Percentiles rank a stretch among this genome's conserved stretches.
phyloP scores from a whole-genome alignment of 306 rosid species.

The Rosa rugosa region DNA sequence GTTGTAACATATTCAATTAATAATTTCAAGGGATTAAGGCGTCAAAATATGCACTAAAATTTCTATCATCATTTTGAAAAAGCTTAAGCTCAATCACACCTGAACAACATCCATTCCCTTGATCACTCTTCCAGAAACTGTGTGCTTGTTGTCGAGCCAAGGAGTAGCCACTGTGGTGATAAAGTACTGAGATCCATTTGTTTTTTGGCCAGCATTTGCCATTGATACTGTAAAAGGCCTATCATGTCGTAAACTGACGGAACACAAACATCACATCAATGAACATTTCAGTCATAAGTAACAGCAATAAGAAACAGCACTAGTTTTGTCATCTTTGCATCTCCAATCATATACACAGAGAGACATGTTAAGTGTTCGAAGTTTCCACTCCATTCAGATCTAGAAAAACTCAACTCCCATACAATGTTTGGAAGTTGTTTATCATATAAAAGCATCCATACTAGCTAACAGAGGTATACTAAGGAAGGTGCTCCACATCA shows the following conservation, averaged over 20 bases:
- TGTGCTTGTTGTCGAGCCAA: slow-evolving; percentile 97
- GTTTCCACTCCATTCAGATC: no score
- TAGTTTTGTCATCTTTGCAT: no score
- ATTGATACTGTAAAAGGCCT: slow-evolving; percentile 95
- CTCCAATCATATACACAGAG: no score
- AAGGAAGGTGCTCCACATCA: no score
- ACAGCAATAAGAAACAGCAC: neutral
- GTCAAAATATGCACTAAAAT: neutral
- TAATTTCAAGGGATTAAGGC: neutral
- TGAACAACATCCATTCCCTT: slow-evolving; percentile 99
- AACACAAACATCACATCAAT: slow-evolving; percentile 22
- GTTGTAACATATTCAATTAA: neutral
- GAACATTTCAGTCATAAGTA: neutral
- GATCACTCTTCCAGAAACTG: slow-evolving; percentile 88
- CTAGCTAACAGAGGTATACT: no score
- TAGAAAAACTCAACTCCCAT: no score
- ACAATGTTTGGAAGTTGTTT: no score
- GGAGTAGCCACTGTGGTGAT: slow-evolving; percentile 99
- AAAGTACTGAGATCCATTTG: slow-evolving; percentile 97
- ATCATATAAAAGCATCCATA: no score
- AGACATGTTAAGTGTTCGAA: no score
- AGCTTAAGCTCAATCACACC: slow-evolving; percentile 45
- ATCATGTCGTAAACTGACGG: slow-evolving; percentile 89
- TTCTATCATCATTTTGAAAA: neutral
- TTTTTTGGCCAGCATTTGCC: slow-evolving; percentile 95